Percentiles rank a stretch among this genome's conserved stretches.
Evolutionary conservation across 371 early-diverging fungal genomes (phyloP).

Genomic region (Choanephora cucurbitarum): DNA sequence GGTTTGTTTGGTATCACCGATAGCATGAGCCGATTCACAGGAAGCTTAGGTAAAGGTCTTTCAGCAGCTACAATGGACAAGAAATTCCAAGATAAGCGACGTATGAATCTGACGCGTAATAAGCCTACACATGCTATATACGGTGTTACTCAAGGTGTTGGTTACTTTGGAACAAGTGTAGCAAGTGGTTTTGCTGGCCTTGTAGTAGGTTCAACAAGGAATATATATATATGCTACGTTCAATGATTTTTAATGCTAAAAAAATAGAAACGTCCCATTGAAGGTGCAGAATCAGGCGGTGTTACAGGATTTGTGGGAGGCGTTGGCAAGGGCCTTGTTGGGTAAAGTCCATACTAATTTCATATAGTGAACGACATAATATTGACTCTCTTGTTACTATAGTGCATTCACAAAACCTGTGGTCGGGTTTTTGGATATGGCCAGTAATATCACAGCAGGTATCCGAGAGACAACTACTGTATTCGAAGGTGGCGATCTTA

Average conservation of each 20-base stretch:
- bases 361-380: too few relatives aligned
- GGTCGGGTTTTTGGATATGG: conserved; percentile 86
- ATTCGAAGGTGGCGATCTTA: conserved; percentile 75
- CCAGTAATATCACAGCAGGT: conserved; percentile 78
- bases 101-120: conserved; percentile 72
- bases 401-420: conserved; percentile 87
- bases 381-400: not conserved
- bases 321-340: conserved; percentile 85
- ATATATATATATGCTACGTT: conserved; percentile 4
- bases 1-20: conserved; percentile 89
- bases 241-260: conserved; percentile 4
- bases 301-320: conserved; percentile 86
- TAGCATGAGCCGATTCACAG: conserved; percentile 83
- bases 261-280: conserved; percentile 67
- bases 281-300: conserved; percentile 85
- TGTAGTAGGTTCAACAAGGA: conserved; percentile 42
- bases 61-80: conserved; percentile 87
- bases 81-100: conserved; percentile 75
- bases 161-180: conserved; percentile 73
- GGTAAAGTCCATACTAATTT: too few relatives aligned
- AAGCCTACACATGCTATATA: conserved; percentile 81
- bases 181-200: conserved; percentile 84
- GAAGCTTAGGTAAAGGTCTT: conserved; percentile 86
- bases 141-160: conserved; percentile 82
- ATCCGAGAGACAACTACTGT: conserved; percentile 96